Base-by-base conservation (phyloP, 2,329 filamentous ascomycete genomes). In the Apiospora malaysiana region DNA sequence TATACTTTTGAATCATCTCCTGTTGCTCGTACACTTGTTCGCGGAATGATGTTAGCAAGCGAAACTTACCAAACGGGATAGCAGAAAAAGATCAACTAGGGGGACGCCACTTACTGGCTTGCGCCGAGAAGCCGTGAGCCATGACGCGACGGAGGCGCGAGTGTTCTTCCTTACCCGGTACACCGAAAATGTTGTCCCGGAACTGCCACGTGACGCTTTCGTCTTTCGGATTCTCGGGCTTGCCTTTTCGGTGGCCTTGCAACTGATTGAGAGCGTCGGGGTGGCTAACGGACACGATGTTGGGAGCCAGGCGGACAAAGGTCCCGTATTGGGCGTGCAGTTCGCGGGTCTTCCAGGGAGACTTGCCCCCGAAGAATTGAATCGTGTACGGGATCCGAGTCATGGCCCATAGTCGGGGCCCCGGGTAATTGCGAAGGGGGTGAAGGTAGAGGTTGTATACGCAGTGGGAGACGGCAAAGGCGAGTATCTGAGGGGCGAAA, bases 281-380 rank as follows among this genome's bases (percentile, higher is more conserved):
- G 80, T 80, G 66, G 47, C 76, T 76, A 70, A 81, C 84, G 6
- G 81, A 80, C 8, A 85, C 7, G 16, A 32, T 32, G 40, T 72
- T 32, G 7, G 71, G 71, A 18, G 65, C 66, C n/a, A 70, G 25
- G 14, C 71, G 68, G 7, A 72, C 69, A 21, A 72, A 37, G 7
- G 66, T 32, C 27, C 71, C 71, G 45, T 72, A 70, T 14, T 43
- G 27, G 16, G 49, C 18, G 43, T 72, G 71, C 8, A 70, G 45
- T 0, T 66, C 69, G 9, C 70, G 27, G 4, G 67, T 43, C 8
- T 25, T 18, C 21, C n/a, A 32, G 2, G 10, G n/a, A 3, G 21
- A 42, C 14, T 6, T 14, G n/a, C 69, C 71, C 16, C 21, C 14
- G 16, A 37, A 18, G 69, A 16, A 27, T n/a, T 51, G 69, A 23